phyloP scores from a whole-genome alignment of 2,329 filamentous ascomycete genomes.

The Neonectria sp. region DNA sequence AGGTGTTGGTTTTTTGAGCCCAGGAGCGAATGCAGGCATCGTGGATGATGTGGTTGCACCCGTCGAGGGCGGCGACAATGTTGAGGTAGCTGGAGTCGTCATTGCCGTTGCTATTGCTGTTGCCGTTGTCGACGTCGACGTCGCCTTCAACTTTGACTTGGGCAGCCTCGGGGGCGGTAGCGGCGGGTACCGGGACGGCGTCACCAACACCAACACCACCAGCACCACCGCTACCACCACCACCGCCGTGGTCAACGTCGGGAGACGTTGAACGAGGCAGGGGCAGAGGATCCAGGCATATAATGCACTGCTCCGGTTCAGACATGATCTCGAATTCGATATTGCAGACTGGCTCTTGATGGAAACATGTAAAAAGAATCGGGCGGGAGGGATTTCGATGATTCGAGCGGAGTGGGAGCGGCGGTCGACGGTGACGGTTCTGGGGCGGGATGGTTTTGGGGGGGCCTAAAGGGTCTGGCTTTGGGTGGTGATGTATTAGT shows the following conservation, averaged over 20 bases:
- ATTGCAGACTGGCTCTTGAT: constrained; percentile 54
- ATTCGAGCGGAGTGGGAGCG: constrained; percentile 41
- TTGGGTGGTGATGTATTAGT: constrained; percentile 52
- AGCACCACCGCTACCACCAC: constrained; percentile 28
- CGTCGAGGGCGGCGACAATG: constrained; percentile 73
- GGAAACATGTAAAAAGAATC: constrained; percentile 63
- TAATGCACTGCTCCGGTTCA: constrained; percentile 77
- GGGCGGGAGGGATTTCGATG: constrained; percentile 36
- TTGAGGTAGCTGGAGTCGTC: constrained; percentile 55
- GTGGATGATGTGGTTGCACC: constrained; percentile 93
- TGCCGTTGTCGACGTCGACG: background rate
- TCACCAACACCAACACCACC: constrained; percentile 42
- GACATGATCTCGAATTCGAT: constrained; percentile 62
- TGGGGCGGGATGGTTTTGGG: constrained; percentile 36
- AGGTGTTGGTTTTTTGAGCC: constrained; percentile 97
- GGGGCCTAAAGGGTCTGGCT: constrained; percentile 35
- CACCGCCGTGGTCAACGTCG: constrained; percentile 36
- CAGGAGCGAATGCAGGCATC: constrained; percentile 93
- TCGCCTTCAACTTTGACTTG: constrained; percentile 32
- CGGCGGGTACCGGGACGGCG: constrained; percentile 44
- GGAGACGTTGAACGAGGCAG: constrained; percentile 59
- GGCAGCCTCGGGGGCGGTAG: constrained; percentile 43
- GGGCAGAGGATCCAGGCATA: constrained; percentile 76
- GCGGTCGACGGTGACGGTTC: constrained; percentile 42
- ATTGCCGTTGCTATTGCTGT: constrained; percentile 11